These are phyloP conservation scores for Amanita subjunquillea DNA, from an alignment of 768 basidiomycete genomes.

Conservation along the genomic window DNA sequence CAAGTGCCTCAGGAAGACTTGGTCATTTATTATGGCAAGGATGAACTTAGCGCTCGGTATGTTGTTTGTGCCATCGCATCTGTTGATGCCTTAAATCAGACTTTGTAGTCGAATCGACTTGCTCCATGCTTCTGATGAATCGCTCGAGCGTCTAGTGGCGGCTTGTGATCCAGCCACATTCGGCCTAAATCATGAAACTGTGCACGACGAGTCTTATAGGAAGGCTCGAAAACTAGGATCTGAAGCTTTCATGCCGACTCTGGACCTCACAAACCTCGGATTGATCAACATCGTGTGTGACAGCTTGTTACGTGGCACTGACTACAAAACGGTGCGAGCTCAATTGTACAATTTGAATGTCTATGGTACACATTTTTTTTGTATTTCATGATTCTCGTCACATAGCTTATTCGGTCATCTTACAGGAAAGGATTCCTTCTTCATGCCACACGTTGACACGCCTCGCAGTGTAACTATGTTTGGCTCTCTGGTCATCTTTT, in stretches of 20 bases:
- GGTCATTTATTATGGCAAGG: not conserved
- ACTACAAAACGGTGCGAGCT: slow-evolving; percentile 10
- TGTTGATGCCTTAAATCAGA: not conserved
- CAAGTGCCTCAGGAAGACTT: too few relatives aligned
- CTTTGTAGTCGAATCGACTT: not conserved
- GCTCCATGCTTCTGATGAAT: not conserved
- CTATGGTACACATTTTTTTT: slow-evolving; percentile 18
- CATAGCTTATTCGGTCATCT: not conserved
- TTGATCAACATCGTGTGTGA: slow-evolving; percentile 8
- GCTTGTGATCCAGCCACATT: not conserved
- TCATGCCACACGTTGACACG: slow-evolving; percentile 41
- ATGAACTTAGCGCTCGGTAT: not conserved
- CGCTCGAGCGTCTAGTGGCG: not conserved
- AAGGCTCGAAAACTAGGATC: not conserved
- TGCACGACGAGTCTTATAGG: not conserved
- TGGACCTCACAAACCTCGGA: slow-evolving; percentile 9
- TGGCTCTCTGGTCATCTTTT: slow-evolving; percentile 39
- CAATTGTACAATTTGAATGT: slow-evolving; percentile 29
- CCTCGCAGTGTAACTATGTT: slow-evolving; percentile 34
- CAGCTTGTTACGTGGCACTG: slow-evolving; percentile 8
- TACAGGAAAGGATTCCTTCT: slow-evolving; percentile 32
- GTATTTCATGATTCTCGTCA: not conserved
- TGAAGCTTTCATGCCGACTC: slow-evolving; percentile 11
- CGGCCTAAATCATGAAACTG: not conserved
- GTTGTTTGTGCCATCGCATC: not conserved